Conservation (phyloP, 371 early-diverging fungal species). For the Mucor mucedo region DNA sequence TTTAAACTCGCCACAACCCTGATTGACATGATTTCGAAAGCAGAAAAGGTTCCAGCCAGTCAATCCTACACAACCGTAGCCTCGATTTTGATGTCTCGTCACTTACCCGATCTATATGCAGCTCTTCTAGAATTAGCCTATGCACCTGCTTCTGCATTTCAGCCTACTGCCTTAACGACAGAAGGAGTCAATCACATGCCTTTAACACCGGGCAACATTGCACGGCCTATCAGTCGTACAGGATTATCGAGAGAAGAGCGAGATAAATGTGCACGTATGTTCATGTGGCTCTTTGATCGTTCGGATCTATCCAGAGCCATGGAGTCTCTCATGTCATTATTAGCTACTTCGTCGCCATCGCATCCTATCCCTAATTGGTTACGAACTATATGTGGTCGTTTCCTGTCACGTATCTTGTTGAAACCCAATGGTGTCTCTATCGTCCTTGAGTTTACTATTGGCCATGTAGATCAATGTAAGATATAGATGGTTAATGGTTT, state of each 20-base stretch:
- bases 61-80: constrained; percentile 63
- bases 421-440: constrained; percentile 66
- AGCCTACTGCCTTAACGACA: neutral
- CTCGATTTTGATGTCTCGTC: constrained; percentile 56
- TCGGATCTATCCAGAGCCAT: constrained; percentile 61
- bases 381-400: constrained; percentile 65
- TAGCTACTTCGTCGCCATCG: constrained; percentile 56
- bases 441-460: constrained; percentile 68
- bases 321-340: constrained; percentile 66
- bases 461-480: constrained; percentile 52
- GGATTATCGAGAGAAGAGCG: constrained; percentile 37
- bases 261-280: constrained; percentile 56
- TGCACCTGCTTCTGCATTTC: constrained; percentile 55
- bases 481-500: neutral
- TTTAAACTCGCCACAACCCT: constrained; percentile 22
- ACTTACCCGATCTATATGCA: constrained; percentile 71
- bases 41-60: constrained; percentile 28
- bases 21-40: constrained; percentile 34
- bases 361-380: constrained; percentile 70
- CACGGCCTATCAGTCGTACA: neutral
- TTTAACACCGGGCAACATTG: constrained; percentile 28
- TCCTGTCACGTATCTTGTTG: constrained; percentile 66
- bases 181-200: neutral
- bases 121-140: constrained; percentile 72
- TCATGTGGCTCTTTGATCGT: constrained; percentile 54